Evolutionary conservation across 2,329 filamentous ascomycete genomes (phyloP).

Genomic region (Alternaria longipes): DNA sequence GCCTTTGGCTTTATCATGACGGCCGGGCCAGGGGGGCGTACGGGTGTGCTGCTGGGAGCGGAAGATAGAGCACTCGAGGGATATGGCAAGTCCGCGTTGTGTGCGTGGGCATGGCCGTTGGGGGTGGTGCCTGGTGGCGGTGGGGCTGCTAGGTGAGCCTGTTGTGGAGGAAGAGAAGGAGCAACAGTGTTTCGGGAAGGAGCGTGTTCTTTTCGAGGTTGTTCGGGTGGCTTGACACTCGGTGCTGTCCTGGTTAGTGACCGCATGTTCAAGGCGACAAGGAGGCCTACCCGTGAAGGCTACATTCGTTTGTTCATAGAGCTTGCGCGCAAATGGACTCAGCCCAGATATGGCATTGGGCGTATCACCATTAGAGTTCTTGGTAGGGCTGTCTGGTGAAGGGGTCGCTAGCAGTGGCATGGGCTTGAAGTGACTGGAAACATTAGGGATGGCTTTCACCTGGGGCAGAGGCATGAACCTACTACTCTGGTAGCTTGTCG

Average conservation of each 20-base stretch:
- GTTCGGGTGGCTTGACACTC: constrained; percentile 20
- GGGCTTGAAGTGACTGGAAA: constrained; percentile 44
- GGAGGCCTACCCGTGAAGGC: constrained; percentile 44
- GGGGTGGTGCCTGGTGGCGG: constrained; percentile 18
- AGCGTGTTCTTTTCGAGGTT: constrained; percentile 17
- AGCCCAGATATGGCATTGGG: constrained; percentile 43
- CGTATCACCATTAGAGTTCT: constrained; percentile 30
- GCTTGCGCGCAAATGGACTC: constrained; percentile 64
- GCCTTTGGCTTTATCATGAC: constrained; percentile 59
- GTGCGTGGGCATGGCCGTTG: constrained; percentile 23
- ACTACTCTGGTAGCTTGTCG: constrained; percentile 76
- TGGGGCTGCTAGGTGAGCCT: constrained; percentile 17
- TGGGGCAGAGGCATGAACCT: constrained; percentile 37
- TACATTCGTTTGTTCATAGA: constrained; percentile 56
- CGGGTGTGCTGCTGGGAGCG: constrained; percentile 25
- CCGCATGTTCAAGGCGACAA: neutral
- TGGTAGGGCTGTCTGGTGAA: constrained; percentile 39
- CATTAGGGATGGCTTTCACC: constrained; percentile 20
- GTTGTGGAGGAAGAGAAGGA: constrained; percentile 12
- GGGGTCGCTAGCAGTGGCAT: constrained; percentile 43
- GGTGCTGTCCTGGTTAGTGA: constrained; percentile 32
- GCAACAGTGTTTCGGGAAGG: constrained; percentile 20
- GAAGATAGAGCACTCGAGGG: constrained; percentile 26
- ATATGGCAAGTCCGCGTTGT: constrained; percentile 26
- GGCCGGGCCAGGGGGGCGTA: constrained; percentile 49